Conservation (phyloP, 345 rosid genomes). For the Crucihimalaya himalaica region DNA sequence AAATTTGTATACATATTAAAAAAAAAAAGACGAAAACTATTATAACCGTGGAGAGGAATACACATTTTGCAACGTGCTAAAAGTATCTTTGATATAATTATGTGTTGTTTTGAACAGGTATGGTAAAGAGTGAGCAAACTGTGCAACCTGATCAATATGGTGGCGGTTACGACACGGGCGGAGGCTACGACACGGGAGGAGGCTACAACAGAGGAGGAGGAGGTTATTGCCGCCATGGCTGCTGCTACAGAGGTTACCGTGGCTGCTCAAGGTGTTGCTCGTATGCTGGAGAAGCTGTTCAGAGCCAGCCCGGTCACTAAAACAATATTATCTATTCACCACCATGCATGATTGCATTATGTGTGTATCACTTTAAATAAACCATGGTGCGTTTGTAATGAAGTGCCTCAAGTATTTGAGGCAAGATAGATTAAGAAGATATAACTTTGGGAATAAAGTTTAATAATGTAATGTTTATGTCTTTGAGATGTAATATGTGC, state of each 20-base stretch:
- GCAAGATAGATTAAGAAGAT: not conserved
- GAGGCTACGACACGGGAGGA: too few species aligned
- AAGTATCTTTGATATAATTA: not conserved
- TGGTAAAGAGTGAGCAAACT: not conserved
- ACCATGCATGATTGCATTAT: not conserved
- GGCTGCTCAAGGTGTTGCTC: not conserved
- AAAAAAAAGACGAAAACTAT: too few species aligned
- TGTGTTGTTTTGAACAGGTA: not conserved
- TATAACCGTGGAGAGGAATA: not conserved
- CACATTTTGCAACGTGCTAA: not conserved
- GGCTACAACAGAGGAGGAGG: not conserved
- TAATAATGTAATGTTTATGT: conserved; percentile 8
- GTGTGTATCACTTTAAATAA: not conserved
- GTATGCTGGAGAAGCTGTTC: conserved; percentile 4
- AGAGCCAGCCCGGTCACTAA: conserved; percentile 20
- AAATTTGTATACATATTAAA: too few species aligned
- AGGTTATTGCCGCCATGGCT: not conserved
- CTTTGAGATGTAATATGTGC: not conserved
- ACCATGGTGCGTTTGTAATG: not conserved
- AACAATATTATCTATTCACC: not conserved
- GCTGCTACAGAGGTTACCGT: conserved; percentile 5
- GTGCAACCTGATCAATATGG: not conserved
- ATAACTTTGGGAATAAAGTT: not conserved
- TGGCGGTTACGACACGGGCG: too few species aligned
- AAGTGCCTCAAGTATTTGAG: not conserved